phyloP scores from a whole-genome alignment of 768 basidiomycete genomes.

The Calvatia gigantea region DNA sequence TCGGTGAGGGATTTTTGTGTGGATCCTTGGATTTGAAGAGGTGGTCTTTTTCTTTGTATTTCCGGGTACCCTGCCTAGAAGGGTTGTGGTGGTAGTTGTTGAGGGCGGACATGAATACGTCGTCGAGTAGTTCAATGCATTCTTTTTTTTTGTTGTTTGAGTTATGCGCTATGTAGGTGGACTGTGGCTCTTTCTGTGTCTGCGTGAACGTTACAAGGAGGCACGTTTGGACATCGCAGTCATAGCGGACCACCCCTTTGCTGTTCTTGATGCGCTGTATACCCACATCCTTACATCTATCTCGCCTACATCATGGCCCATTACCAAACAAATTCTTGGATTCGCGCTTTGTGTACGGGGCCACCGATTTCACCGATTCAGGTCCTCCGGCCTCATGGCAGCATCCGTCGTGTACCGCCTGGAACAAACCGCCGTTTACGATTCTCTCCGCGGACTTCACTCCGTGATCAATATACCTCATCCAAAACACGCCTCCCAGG shows the following conservation, averaged over 20 bases:
- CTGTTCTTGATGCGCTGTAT: too few species aligned
- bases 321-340: too few species aligned
- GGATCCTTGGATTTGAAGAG: conserved; percentile 81
- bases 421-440: not conserved
- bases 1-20: conserved; percentile 54
- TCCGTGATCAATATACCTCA: not conserved
- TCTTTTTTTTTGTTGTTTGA: too few species aligned
- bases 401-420: not conserved
- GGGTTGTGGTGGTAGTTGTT: conserved; percentile 57
- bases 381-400: not conserved
- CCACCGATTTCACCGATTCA: too few species aligned
- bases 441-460: not conserved
- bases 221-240: too few species aligned
- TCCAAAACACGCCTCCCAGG: not conserved
- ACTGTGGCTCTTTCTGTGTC: too few species aligned
- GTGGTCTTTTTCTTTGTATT: conserved; percentile 62
- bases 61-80: conserved; percentile 27
- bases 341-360: too few species aligned
- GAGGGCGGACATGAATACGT: conserved; percentile 59
- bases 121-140: conserved; percentile 83
- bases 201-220: too few species aligned
- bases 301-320: too few species aligned
- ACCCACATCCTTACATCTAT: too few species aligned
- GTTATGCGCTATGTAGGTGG: too few species aligned
- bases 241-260: too few species aligned